Evolutionary conservation across 257 asterid species (phyloP), one percentile per base, ranked within the genome.

Genomic region (Lycium ferocissimum): DNA sequence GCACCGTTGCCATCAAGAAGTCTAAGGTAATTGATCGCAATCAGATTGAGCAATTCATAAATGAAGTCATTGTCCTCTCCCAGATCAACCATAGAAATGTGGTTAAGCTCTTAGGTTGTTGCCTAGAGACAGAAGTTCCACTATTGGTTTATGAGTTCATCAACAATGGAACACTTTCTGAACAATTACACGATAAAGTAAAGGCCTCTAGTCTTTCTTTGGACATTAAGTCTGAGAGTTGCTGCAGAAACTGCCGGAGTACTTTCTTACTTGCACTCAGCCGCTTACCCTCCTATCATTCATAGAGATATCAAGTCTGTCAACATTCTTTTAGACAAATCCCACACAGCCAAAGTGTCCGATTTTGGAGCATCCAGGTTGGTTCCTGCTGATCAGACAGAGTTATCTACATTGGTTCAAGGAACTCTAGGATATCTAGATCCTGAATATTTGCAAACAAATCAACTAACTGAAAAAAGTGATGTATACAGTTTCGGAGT

Each of bases 401-500:
- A 86, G 6, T 3, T 89, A 3, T 49, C 87, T 14, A 89, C 89
- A 0, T 33, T 82, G 65, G 93, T 91, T 56, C 92, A 86, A 53
- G 91, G 90, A 37, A 91, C 91, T 0, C 65, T 70, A 0, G 90
- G 90, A 6, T 91, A 89, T 58, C 13, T 87, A 8, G 91, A 89
- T 66, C 93, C 91, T 6, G 90, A 91, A 40, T 91, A 84, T 83
- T 14, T 88, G 86, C 91, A 84, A 38, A 79, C 89, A 3, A 59
- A 15, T 9, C 37, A 87, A 4, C 67, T 89, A 26, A 89, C 85
- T 0, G 89, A 86, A 80, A 86, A 91, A 63, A 91, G 87, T 37
- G 92, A 88, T 45, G 90, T 88, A 18, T 89, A 91, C 4, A 91
- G 92, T 76, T 89, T 89, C 3, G 88, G 91, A 17, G 87, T 89